Conservation (phyloP, 1,139 yeast genomes). For the Yamadazyma atmosphaerica region DNA sequence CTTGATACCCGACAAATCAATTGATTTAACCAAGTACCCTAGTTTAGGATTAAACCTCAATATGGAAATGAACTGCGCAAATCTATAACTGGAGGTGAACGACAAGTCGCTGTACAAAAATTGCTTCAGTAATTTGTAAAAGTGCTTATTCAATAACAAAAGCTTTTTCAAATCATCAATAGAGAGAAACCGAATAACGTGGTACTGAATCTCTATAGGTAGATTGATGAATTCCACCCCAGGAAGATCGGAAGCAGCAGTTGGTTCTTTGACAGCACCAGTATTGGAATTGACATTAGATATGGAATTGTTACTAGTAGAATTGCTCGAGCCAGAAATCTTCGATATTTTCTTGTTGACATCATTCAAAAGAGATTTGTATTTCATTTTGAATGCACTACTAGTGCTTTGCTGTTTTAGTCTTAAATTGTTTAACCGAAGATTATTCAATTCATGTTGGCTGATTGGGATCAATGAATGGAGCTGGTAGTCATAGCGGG, state of each 20-base stretch:
- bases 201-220: constrained; percentile 38
- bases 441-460: constrained; percentile 28
- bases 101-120: constrained; percentile 53
- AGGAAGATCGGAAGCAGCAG: not conserved
- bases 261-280: not conserved
- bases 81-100: constrained; percentile 68
- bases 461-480: constrained; percentile 41
- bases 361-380: constrained; percentile 42
- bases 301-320: not conserved
- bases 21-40: constrained; percentile 52
- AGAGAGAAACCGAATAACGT: constrained; percentile 32
- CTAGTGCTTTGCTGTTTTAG: constrained; percentile 12
- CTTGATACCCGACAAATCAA: constrained; percentile 58
- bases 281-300: not conserved
- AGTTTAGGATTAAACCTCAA: constrained; percentile 54
- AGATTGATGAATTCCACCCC: constrained; percentile 19
- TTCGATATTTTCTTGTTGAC: constrained; percentile 32
- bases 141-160: constrained; percentile 49
- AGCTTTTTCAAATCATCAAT: constrained; percentile 32
- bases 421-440: constrained; percentile 10
- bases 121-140: constrained; percentile 54
- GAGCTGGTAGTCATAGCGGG: constrained; percentile 44
- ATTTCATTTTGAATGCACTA: constrained; percentile 38
- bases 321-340: constrained; percentile 4
- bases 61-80: constrained; percentile 74